Percentiles rank a stretch among this genome's conserved stretches.
Evolutionary conservation across 306 rosid species (phyloP).

Genomic region (Sindora glabra): DNA sequence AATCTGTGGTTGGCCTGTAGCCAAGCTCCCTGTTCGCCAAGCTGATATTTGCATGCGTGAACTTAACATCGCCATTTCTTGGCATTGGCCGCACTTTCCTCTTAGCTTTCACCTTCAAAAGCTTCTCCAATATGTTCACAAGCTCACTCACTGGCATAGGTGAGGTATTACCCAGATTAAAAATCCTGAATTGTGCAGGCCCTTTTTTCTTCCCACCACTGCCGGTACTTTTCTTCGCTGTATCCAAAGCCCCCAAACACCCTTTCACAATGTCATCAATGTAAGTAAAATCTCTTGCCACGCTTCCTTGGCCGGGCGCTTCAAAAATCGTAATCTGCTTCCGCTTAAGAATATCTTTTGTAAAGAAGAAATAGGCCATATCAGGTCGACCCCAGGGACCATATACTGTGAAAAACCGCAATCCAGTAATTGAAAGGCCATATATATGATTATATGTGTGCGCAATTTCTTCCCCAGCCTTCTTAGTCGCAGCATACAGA

Average conservation of each 20-base stretch:
- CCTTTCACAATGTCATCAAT: conserved; percentile 79
- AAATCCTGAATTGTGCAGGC: conserved; percentile 68
- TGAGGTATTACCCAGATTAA: conserved; percentile 71
- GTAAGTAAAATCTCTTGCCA: conserved; percentile 83
- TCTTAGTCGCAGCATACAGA: conserved; percentile 73
- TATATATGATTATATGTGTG: conserved; percentile 73
- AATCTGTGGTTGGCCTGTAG: conserved; percentile 59
- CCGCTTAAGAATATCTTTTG: conserved; percentile 68
- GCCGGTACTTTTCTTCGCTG: conserved; percentile 78
- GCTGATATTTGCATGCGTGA: conserved; percentile 80
- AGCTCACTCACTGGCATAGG: conserved; percentile 76
- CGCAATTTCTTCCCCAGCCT: conserved; percentile 80
- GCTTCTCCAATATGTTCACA: conserved; percentile 73
- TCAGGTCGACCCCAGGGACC: conserved; percentile 98
- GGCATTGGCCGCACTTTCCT: conserved; percentile 65
- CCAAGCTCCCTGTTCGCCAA: conserved; percentile 60
- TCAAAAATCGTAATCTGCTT: conserved; percentile 56
- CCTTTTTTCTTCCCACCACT: conserved; percentile 81
- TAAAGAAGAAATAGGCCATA: conserved; percentile 81
- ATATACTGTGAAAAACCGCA: conserved; percentile 75
- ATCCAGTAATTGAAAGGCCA: conserved; percentile 74
- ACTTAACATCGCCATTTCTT: conserved; percentile 74
- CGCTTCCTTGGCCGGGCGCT: conserved; percentile 57
- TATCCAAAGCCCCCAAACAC: conserved; percentile 71
- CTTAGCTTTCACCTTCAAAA: conserved; percentile 70